Percentiles rank a stretch among this genome's conserved stretches.
Conservation (phyloP, 2,329 filamentous ascomycete genomes). For the Colletotrichum liriopes region DNA sequence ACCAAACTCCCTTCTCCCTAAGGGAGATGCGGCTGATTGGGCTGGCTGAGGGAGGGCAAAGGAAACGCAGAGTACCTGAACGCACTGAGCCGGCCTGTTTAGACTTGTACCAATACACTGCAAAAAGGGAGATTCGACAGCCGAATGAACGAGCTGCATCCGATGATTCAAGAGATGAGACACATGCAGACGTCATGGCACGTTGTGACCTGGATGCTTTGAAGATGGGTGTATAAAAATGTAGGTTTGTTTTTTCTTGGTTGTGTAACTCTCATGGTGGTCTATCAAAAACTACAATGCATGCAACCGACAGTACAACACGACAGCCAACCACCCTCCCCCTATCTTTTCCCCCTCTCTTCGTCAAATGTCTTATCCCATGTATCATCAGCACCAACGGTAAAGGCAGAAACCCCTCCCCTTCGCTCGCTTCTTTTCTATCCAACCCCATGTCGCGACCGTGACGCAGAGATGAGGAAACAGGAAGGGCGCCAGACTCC, state of each 20-base stretch:
- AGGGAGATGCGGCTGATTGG: slow-evolving; percentile 3
- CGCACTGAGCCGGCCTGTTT: slow-evolving; percentile 33
- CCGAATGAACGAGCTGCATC: slow-evolving; percentile 35
- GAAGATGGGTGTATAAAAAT: slow-evolving; percentile 9
- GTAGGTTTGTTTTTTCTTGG: slow-evolving; percentile 21
- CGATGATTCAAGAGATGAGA: slow-evolving; percentile 24
- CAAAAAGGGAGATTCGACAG: slow-evolving; percentile 36
- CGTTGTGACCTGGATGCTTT: background rate
- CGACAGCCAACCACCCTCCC: slow-evolving; percentile 3
- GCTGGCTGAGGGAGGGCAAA: slow-evolving; percentile 11
- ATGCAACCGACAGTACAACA: slow-evolving; percentile 25
- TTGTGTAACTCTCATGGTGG: slow-evolving; percentile 38
- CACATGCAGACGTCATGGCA: background rate
- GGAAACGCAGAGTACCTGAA: slow-evolving; percentile 25
- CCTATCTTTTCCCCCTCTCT: background rate
- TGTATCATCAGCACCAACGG: background rate
- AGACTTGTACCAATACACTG: slow-evolving; percentile 42
- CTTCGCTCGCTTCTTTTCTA: slow-evolving; percentile 9
- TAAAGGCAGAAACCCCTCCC: background rate
- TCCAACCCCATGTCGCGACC: slow-evolving; percentile 13
- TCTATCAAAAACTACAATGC: slow-evolving; percentile 37
- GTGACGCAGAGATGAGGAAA: slow-evolving; percentile 19
- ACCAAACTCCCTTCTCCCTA: background rate
- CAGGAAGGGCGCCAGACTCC: slow-evolving; percentile 39
- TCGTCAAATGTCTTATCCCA: slow-evolving; percentile 14